phyloP scores from a whole-genome alignment of 208 protist genomes.

The Acanthamoeba sp. region DNA sequence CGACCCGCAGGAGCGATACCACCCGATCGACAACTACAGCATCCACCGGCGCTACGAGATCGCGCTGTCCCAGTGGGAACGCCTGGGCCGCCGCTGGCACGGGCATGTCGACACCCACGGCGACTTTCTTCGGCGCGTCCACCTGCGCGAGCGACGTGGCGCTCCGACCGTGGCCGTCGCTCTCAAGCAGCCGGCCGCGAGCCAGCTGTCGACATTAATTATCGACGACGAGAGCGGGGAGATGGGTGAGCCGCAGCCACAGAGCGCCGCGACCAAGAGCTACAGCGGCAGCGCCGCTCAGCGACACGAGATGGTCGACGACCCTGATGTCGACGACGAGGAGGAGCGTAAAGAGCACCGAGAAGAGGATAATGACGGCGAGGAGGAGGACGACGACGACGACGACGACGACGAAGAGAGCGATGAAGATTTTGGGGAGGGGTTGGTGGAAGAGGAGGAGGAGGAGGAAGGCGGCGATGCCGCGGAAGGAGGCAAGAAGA shows the following conservation, averaged over 20 bases:
- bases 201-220: too few species aligned
- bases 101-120: conserved; percentile 36
- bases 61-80: conserved; percentile 36
- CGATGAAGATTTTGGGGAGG: neutral
- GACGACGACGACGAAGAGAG: neutral
- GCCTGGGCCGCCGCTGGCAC: conserved; percentile 14
- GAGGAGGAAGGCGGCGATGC: neutral
- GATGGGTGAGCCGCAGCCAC: neutral
- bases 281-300: neutral
- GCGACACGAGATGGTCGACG: neutral
- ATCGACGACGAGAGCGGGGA: neutral
- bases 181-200: too few species aligned
- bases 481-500: neutral
- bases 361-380: neutral
- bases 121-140: neutral
- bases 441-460: neutral
- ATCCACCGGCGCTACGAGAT: conserved; percentile 54
- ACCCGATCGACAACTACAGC: conserved; percentile 68
- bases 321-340: neutral
- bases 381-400: neutral
- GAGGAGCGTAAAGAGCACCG: neutral
- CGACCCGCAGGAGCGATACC: neutral
- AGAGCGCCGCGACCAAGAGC: neutral
- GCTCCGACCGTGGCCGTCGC: too few species aligned
- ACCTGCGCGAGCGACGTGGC: neutral